Base-by-base conservation (phyloP, 2,329 filamentous ascomycete species). In the Leptodontidium sp. region DNA sequence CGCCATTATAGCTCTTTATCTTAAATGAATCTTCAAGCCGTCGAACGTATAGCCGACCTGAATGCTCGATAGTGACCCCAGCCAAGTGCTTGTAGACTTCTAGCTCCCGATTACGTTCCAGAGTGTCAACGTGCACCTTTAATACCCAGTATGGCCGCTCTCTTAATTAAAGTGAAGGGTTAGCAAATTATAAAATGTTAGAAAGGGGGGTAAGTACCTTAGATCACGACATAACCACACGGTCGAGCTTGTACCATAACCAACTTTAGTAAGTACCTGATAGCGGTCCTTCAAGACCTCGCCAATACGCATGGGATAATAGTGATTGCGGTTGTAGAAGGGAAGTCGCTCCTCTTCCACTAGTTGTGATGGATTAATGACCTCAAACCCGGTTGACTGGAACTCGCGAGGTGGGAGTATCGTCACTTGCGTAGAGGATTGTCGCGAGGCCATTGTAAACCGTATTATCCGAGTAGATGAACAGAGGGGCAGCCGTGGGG, bases 181-280 rank as follows among this genome's bases (percentile, higher is more conserved):
- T 21, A 21, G 21, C 21, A 21, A 21, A 21, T 21, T 21, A 21
- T 21, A 21, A 21, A 21, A 21, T 21, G 21, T 21, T 21, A 21
- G 21, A 21, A 21, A 21, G 21, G 21, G 21, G 21, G 21, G 21
- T 21, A 21, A 35, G 21, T 70, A 69, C 58, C 68, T 66, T 6
- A 81, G 75, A 75, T 83, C 80, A 35, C 73, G 78, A 53, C 78
- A 79, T 0, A 84, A 77, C 82, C 82, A 84, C 4, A 81, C 71
- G 14, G 71, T 72, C 47, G 70, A 73, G 43, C 65, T 71, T 40
- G 65, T 24, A 55, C 71, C 70, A 63, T 69, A 72, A 15, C 70
- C 68, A 40, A 73, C 58, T 32, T 73, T 73, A 43, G 61, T 64
- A 47, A 71, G 49, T 55, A 73, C 68, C 35, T 73, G 66, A 32